Conservation (phyloP, 140 eudicot species). For the Stevia rebaudiana region DNA sequence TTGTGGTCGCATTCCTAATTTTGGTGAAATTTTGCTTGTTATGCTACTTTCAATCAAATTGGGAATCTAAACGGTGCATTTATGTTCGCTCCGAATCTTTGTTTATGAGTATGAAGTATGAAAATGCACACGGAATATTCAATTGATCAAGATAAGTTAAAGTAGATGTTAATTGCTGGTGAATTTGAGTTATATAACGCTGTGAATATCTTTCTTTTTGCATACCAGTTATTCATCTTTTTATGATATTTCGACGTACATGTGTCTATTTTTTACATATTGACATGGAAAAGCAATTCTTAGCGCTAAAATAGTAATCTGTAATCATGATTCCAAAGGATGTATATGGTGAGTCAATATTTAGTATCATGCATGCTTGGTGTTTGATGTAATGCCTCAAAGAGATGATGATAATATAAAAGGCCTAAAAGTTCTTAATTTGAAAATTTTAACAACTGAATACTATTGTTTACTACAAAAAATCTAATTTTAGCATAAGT, state of each 20-base stretch:
- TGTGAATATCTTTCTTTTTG: neutral
- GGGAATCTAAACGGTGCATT: conserved; percentile 1
- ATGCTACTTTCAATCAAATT: neutral
- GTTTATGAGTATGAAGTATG: neutral
- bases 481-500: conserved; percentile 3
- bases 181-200: neutral
- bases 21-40: conserved; percentile 11
- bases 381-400: conserved; percentile 19
- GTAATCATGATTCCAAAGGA: neutral
- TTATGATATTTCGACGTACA: neutral
- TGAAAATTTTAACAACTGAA: neutral
- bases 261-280: neutral
- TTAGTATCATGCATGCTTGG: neutral
- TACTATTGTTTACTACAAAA: neutral
- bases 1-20: neutral
- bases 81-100: neutral
- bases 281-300: neutral
- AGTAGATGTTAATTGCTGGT: conserved; percentile 2
- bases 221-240: conserved; percentile 1
- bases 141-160: neutral
- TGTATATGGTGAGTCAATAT: neutral
- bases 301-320: neutral
- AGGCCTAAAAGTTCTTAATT: neutral
- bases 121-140: neutral
- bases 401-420: neutral